Evolutionary conservation across 1,284 basidiomycete genomes (phyloP).

Genomic region (Afroboletus lepidellus): DNA sequence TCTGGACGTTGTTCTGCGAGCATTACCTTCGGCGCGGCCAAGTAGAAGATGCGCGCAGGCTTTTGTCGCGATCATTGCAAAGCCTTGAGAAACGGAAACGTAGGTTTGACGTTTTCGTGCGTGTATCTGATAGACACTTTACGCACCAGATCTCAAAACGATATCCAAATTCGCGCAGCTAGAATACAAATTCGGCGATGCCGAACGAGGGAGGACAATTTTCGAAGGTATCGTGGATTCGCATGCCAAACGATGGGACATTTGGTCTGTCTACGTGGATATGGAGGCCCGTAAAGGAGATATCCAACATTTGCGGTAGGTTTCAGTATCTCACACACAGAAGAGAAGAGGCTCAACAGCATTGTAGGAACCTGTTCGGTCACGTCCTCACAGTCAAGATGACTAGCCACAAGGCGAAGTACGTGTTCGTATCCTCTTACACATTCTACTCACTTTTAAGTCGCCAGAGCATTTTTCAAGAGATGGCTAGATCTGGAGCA

Average conservation of each 20-base stretch:
- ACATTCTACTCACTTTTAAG: constrained; percentile 8
- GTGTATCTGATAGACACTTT: constrained; percentile 3
- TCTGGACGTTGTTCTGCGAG: constrained; percentile 89
- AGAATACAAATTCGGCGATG: constrained; percentile 93
- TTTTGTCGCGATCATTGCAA: constrained; percentile 89
- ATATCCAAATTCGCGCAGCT: constrained; percentile 93
- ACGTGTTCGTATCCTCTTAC: constrained; percentile 26
- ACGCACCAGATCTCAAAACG: constrained; percentile 79
- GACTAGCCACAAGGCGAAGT: constrained; percentile 95
- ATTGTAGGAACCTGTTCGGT: constrained; percentile 74
- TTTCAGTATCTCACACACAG: constrained; percentile 2
- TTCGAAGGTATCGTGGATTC: constrained; percentile 96
- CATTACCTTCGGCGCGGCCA: constrained; percentile 72
- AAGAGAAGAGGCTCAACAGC: constrained; percentile 12
- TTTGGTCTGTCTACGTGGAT: constrained; percentile 97
- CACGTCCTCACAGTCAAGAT: constrained; percentile 83
- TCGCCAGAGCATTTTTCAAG: constrained; percentile 84
- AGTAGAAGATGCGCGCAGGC: constrained; percentile 78
- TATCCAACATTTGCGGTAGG: constrained; percentile 72
- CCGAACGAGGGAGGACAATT: constrained; percentile 92
- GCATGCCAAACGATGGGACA: constrained; percentile 91
- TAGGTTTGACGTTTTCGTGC: constrained; percentile 43
- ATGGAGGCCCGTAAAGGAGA: constrained; percentile 84
- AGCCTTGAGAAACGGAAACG: constrained; percentile 94
- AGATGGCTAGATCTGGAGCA: constrained; percentile 95